Conservation (phyloP, 768 basidiomycete species). For the Clavulina sp. region DNA sequence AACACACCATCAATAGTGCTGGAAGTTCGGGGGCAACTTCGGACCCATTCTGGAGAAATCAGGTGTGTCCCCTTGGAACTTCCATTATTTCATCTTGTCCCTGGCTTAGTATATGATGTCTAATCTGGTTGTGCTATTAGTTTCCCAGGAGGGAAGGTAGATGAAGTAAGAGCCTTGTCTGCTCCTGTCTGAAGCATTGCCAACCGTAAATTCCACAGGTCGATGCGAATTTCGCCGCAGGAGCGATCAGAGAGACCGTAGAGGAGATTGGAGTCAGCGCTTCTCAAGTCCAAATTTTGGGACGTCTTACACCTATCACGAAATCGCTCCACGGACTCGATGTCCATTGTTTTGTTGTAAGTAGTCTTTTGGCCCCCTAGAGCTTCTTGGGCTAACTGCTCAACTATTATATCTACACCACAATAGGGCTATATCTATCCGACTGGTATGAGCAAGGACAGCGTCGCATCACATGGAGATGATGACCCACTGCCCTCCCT, state of each 20-base stretch:
- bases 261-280: constrained; percentile 55
- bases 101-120: neutral
- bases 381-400: constrained; percentile 17
- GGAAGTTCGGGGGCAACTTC: constrained; percentile 46
- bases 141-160: constrained; percentile 59
- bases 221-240: constrained; percentile 33
- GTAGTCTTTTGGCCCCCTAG: constrained; percentile 15
- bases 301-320: constrained; percentile 45
- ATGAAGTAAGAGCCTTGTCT: constrained; percentile 28
- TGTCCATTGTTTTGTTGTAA: constrained; percentile 65
- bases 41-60: constrained; percentile 66
- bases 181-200: constrained; percentile 6
- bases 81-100: neutral
- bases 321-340: constrained; percentile 37
- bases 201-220: constrained; percentile 23
- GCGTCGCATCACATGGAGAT: neutral
- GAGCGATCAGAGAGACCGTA: constrained; percentile 53
- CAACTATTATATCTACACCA: constrained; percentile 14
- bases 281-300: constrained; percentile 46
- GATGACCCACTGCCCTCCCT: constrained; percentile 38
- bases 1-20: too few relatives aligned
- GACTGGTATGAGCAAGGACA: neutral
- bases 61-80: constrained; percentile 29
- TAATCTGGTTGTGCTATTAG: constrained; percentile 20
- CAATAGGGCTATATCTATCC: constrained; percentile 12